phyloP scores from a whole-genome alignment of 1,139 yeast genomes.

The Saccharomycopsis hybrid region DNA sequence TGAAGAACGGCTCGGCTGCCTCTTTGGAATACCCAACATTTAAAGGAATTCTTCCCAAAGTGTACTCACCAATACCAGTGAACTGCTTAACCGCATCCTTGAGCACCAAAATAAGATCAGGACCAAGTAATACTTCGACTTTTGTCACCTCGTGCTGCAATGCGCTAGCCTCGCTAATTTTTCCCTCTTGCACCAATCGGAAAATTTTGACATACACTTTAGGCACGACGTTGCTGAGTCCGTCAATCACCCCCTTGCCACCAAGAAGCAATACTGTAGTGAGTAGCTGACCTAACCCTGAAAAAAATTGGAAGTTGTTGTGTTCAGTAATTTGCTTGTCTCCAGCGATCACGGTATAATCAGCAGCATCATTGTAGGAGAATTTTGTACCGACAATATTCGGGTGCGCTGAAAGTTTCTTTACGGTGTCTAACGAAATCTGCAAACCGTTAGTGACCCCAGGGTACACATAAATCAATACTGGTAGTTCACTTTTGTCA shows the following conservation, averaged over 20 bases:
- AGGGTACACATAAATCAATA: conserved; percentile 45
- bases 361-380: conserved; percentile 39
- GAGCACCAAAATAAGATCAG: conserved; percentile 32
- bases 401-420: conserved; percentile 32
- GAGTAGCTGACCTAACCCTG: conserved; percentile 40
- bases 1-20: conserved; percentile 10
- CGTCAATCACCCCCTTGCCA: conserved; percentile 39
- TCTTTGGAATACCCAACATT: conserved; percentile 7
- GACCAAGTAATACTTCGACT: conserved; percentile 31
- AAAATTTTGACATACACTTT: conserved; percentile 31
- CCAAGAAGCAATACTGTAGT: conserved; percentile 38
- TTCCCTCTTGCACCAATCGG: conserved; percentile 27
- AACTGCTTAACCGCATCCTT: conserved; percentile 23
- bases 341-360: conserved; percentile 34
- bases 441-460: conserved; percentile 37
- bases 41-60: conserved; percentile 24
- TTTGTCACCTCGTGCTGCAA: conserved; percentile 33
- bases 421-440: conserved; percentile 31
- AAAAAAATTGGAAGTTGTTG: conserved; percentile 33
- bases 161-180: conserved; percentile 29
- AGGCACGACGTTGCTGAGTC: conserved; percentile 38
- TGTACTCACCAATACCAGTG: conserved; percentile 19
- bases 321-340: conserved; percentile 26
- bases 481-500: conserved; percentile 37
- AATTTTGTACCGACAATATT: conserved; percentile 44